Conservation (phyloP, 768 basidiomycete species). For the Mycena olivaceomarginata region DNA sequence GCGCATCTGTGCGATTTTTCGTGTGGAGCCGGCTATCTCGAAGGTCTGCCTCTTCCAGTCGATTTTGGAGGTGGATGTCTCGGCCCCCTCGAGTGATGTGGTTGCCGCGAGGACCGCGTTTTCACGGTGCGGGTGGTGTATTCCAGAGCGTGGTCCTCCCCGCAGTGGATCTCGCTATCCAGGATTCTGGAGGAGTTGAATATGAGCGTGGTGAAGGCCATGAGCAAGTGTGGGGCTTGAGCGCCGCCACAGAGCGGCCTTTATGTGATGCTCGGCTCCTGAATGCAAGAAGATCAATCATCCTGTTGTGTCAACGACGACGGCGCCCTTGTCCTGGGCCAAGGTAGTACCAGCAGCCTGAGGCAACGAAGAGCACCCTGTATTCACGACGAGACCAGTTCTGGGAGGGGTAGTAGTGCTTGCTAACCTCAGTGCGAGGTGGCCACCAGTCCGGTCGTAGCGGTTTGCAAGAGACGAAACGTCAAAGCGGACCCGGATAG, state of each 20-base stretch:
- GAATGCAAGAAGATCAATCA: too few species aligned
- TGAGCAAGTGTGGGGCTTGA: background rate
- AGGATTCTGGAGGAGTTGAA: conserved; percentile 34
- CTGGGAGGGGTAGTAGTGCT: too few species aligned
- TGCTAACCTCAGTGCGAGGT: too few species aligned
- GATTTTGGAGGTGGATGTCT: conserved; percentile 8
- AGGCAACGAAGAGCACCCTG: too few species aligned
- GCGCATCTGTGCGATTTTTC: conserved; percentile 4
- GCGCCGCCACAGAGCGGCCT: background rate
- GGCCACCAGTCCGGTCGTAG: too few species aligned
- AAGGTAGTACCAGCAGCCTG: too few species aligned
- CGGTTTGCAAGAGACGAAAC: too few species aligned
- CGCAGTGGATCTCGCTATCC: conserved; percentile 3
- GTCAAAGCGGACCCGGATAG: too few species aligned
- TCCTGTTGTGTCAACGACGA: too few species aligned
- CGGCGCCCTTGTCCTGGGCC: too few species aligned
- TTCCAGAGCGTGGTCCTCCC: background rate
- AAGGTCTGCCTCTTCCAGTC: conserved; percentile 35
- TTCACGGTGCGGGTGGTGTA: conserved; percentile 27
- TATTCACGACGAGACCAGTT: too few species aligned
- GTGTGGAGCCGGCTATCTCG: conserved; percentile 25
- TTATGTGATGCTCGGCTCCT: too few species aligned
- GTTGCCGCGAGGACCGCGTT: conserved; percentile 9
- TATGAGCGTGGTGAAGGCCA: conserved; percentile 29
- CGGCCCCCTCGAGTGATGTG: conserved; percentile 25